A percentile compares a stretch with the other conserved stretches of the same genome.
phyloP scores from a whole-genome alignment of 2,329 filamentous ascomycete genomes.

The Sclerotinia borealis region DNA sequence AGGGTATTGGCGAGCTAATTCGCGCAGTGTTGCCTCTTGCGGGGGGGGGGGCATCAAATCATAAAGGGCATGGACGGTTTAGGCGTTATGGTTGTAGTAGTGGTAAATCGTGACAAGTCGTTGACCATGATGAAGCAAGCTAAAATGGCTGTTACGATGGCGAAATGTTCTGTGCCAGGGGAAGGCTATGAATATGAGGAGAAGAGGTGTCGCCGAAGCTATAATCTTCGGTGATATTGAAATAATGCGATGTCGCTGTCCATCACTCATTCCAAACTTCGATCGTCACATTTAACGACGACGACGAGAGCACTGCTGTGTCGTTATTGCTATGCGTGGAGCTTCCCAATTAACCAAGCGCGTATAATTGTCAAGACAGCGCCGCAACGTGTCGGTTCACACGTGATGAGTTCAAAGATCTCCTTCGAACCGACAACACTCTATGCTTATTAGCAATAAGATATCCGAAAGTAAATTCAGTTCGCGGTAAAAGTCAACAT shows the following conservation, averaged over 20 bases:
- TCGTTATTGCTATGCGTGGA: not conserved
- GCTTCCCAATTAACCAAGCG: rapidly evolving
- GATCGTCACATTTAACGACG: not conserved
- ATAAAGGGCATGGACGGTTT: not conserved
- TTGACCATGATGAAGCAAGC: not conserved
- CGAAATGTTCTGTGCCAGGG: not conserved
- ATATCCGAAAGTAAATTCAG: not conserved
- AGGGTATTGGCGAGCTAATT: not conserved
- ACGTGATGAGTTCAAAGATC: not conserved
- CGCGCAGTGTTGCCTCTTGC: not conserved
- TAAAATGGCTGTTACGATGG: not conserved
- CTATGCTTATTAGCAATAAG: not conserved
- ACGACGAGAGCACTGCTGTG: not conserved
- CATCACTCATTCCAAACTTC: not conserved
- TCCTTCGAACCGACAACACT: not conserved
- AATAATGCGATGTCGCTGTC: not conserved
- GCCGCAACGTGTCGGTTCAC: not conserved
- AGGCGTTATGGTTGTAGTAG: not conserved
- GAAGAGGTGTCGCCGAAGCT: not conserved
- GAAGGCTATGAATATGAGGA: rapidly evolving
- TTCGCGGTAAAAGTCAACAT: not conserved
- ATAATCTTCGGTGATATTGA: not conserved
- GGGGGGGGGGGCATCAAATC: not conserved
- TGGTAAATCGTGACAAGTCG: not conserved
- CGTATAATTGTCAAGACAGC: not conserved